Evolutionary conservation across 306 rosid species (phyloP).

Genomic region (Sechiopsis laciniata): DNA sequence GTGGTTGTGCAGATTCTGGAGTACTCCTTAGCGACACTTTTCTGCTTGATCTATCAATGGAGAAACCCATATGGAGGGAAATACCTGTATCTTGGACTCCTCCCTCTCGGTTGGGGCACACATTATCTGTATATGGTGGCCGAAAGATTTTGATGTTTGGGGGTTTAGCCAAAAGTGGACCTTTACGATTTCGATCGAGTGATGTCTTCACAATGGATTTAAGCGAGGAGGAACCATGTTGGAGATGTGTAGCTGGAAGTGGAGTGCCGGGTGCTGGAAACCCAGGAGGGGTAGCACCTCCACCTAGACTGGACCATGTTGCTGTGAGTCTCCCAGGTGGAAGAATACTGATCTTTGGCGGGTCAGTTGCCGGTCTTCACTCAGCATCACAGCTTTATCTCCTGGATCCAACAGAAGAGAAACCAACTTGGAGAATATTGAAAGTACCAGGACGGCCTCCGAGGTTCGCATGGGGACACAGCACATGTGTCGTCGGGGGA

Average conservation of each 20-base stretch:
- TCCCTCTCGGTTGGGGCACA: conserved; percentile 94
- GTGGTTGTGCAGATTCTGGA: conserved; percentile 99
- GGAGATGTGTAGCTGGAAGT: conserved; percentile 95
- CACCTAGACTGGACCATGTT: conserved; percentile 98
- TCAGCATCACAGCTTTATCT: conserved; percentile 96
- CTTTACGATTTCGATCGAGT: conserved; percentile 87
- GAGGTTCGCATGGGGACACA: conserved; percentile 98
- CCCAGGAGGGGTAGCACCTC: conserved; percentile 96
- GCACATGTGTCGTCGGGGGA: conserved; percentile 98
- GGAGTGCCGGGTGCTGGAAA: conserved; percentile 98
- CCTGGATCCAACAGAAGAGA: conserved; percentile 91
- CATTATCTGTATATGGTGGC: conserved; percentile 92
- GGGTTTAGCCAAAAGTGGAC: conserved; percentile 98
- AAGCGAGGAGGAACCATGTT: conserved; percentile 94
- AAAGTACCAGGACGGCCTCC: conserved; percentile 96
- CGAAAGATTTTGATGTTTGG: conserved; percentile 98
- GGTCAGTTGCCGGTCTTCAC: conserved; percentile 99
- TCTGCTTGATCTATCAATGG: conserved; percentile 96
- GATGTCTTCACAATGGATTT: conserved; percentile 95
- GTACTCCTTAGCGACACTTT: conserved; percentile 94
- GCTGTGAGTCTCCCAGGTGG: conserved; percentile 98
- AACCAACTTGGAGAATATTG: conserved; percentile 94
- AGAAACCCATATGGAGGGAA: conserved; percentile 94
- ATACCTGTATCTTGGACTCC: conserved; percentile 98
- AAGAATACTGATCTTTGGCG: conserved; percentile 92